Conservation (phyloP, 176 grass and related monocot species). For the Stipa capillata region DNA sequence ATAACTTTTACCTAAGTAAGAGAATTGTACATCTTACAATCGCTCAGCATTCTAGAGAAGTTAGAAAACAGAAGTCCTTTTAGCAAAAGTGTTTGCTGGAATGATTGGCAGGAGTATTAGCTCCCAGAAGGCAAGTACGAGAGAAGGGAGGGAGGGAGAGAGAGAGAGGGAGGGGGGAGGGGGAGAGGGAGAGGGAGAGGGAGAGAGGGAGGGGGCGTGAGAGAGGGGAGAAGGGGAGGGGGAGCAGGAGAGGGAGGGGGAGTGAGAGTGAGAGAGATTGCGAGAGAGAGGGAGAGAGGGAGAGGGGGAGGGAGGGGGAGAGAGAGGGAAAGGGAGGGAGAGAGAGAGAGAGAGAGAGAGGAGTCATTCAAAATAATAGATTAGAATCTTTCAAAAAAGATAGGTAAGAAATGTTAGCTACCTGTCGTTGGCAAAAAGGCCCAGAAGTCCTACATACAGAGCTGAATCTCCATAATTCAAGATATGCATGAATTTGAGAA, state of each 20-base stretch:
- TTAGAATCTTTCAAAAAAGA: too few species aligned
- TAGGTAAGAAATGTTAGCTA: constrained; percentile 10
- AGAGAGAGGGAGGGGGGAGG: too few species aligned
- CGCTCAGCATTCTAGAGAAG: neutral
- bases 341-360: too few species aligned
- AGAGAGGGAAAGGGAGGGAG: too few species aligned
- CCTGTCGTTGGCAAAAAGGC: constrained; percentile 82
- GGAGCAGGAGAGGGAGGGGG: too few species aligned
- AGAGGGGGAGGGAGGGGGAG: too few species aligned
- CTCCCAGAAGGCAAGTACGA: constrained; percentile 88
- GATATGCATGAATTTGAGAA: neutral
- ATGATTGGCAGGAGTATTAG: neutral
- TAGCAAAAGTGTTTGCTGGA: neutral
- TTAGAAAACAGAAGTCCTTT: neutral
- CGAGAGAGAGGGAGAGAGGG: too few species aligned
- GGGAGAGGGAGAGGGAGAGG: too few species aligned
- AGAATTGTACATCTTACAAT: neutral
- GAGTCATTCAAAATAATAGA: neutral
- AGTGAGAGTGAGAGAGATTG: too few species aligned
- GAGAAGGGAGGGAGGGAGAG: too few species aligned
- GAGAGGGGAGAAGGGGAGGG: too few species aligned
- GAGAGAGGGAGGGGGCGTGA: too few species aligned
- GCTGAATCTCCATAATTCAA: constrained; percentile 72
- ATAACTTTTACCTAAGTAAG: neutral
- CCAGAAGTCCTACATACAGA: constrained; percentile 79